Conservation (phyloP, 2,329 filamentous ascomycete genomes). For the Monosporascus sp. region DNA sequence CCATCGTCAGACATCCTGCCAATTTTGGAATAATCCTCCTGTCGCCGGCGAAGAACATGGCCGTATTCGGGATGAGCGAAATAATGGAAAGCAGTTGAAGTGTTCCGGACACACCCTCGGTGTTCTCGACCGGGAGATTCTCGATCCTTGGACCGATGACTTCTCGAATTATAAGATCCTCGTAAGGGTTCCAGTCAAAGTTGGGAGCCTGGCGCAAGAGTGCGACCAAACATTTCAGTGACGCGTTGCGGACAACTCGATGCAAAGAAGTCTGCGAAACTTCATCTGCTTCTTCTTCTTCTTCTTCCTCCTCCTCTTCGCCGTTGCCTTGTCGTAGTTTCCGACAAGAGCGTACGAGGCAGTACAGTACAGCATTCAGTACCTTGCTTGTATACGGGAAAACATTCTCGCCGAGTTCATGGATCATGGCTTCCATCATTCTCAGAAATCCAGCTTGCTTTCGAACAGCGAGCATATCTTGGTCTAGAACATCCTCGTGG, state of each 20-base stretch:
- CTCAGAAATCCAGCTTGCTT: conserved; percentile 90
- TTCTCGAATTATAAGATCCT: conserved; percentile 65
- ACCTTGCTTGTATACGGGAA: conserved; percentile 62
- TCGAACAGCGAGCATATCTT: conserved; percentile 59
- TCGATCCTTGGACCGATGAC: conserved; percentile 72
- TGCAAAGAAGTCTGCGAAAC: conserved; percentile 51
- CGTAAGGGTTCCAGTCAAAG: conserved; percentile 69
- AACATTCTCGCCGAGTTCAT: conserved; percentile 73
- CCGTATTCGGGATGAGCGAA: conserved; percentile 62
- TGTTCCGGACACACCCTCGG: conserved; percentile 80
- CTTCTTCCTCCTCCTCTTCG: conserved; percentile 28
- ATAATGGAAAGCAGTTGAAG: conserved; percentile 78
- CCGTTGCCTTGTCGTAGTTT: conserved; percentile 41
- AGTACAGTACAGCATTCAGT: conserved; percentile 75
- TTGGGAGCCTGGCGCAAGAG: conserved; percentile 69
- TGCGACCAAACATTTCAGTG: conserved; percentile 76
- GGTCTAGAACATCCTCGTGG: conserved; percentile 47
- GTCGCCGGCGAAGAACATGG: conserved; percentile 60
- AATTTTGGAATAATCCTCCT: conserved; percentile 64
- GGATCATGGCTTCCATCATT: conserved; percentile 83
- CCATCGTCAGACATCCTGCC: conserved; percentile 64
- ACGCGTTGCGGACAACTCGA: conserved; percentile 61
- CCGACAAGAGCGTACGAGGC: conserved; percentile 65
- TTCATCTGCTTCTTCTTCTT: conserved; percentile 32
- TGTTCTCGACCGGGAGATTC: conserved; percentile 77